A percentile compares a stretch with the other conserved stretches of the same genome.
Conservation (phyloP, 257 asterid genomes). For the Solanum medicagineum region DNA sequence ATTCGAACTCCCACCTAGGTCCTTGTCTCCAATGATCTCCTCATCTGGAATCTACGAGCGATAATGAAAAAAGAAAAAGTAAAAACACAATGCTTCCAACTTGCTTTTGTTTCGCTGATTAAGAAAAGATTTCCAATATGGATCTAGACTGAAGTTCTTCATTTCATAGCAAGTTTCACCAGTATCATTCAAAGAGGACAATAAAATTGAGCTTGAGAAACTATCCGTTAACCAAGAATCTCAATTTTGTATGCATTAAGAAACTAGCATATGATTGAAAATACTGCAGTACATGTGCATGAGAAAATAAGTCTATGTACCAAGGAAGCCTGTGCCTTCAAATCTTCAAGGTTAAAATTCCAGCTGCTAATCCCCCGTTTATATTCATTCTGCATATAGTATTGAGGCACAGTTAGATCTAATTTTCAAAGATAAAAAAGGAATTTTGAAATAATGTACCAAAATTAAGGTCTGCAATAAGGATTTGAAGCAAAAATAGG, state of each 20-base stretch:
- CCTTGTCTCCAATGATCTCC: constrained; percentile 51
- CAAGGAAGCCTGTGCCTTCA: constrained; percentile 61
- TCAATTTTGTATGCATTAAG: not conserved
- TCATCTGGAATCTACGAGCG: constrained; percentile 63
- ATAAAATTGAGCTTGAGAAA: not conserved
- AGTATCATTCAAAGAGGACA: not conserved
- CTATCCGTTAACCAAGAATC: not conserved
- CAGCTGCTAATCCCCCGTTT: constrained; percentile 64
- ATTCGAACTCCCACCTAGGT: constrained; percentile 32
- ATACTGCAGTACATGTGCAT: not conserved
- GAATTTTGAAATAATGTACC: not conserved
- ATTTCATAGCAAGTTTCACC: not conserved
- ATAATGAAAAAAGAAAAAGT: not conserved
- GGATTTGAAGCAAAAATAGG: not conserved
- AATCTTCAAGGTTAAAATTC: constrained; percentile 58
- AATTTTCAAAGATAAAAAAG: not conserved
- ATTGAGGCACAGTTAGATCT: not conserved
- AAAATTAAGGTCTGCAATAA: not conserved
- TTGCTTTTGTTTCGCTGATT: not conserved
- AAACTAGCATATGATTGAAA: not conserved
- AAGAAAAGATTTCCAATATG: not conserved
- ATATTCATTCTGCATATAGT: constrained; percentile 44
- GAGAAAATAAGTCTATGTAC: constrained; percentile 9
- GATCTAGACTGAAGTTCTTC: not conserved
- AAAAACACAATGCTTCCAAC: not conserved